phyloP scores from a whole-genome alignment of 1,284 basidiomycete genomes.

The Ceratobasidium sp. region DNA sequence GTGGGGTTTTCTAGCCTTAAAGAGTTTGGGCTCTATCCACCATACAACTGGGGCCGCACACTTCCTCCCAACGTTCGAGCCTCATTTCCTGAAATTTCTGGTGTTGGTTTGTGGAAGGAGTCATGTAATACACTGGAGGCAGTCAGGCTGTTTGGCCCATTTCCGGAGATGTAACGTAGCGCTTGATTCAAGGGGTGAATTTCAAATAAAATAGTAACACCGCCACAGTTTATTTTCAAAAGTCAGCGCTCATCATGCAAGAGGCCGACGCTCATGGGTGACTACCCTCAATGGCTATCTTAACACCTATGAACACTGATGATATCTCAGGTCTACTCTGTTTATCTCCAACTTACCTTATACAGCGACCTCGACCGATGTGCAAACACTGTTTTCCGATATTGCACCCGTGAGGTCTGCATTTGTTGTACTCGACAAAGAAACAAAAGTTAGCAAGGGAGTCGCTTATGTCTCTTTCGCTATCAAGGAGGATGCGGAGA shows the following conservation, averaged over 20 bases:
- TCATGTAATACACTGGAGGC: neutral
- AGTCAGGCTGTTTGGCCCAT: neutral
- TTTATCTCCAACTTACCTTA: slow-evolving; percentile 90
- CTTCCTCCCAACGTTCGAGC: neutral
- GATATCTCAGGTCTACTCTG: slow-evolving; percentile 57
- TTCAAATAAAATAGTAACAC: slow-evolving; percentile 20
- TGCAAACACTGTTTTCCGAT: slow-evolving; percentile 94
- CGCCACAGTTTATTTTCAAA: slow-evolving; percentile 32
- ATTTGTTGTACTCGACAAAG: slow-evolving; percentile 88
- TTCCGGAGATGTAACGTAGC: neutral
- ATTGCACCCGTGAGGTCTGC: slow-evolving; percentile 94
- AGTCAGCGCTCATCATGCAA: slow-evolving; percentile 19
- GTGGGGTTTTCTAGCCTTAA: neutral
- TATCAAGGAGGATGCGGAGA: slow-evolving; percentile 87
- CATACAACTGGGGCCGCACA: neutral
- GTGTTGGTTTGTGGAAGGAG: neutral
- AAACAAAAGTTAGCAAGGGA: slow-evolving; percentile 87
- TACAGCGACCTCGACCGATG: slow-evolving; percentile 88
- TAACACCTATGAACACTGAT: too few relatives aligned
- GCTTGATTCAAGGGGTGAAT: neutral
- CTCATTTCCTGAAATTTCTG: neutral
- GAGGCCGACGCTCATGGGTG: slow-evolving; percentile 25
- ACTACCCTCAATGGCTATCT: too few relatives aligned
- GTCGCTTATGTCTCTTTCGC: slow-evolving; percentile 98
- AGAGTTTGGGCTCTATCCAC: neutral